Evolutionary conservation across 1,284 basidiomycete genomes (phyloP), one percentile per base, ranked within the genome.

Genomic region (Phylloboletellus chloephorus): DNA sequence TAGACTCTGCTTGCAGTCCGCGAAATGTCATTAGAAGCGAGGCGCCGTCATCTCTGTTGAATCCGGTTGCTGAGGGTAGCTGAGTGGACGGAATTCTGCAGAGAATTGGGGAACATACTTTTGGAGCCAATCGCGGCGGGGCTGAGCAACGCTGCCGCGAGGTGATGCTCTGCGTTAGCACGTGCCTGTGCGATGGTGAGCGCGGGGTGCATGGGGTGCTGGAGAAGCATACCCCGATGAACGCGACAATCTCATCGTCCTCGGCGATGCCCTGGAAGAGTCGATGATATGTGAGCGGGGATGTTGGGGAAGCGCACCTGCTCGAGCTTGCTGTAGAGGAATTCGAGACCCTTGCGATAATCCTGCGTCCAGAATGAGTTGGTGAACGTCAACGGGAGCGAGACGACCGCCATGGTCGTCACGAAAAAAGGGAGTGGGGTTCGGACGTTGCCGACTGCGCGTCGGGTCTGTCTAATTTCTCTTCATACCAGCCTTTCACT

Each of bases 301-400:
- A 39, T 31, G 46, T 28, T 19, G 19, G 37, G 37, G 43, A 28
- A 15, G 54, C 70, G 41, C 51, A 84, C 87, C 72, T 88, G 82
- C 54, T 90, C 82, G 24, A 92, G 76, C 64, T 88, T 85, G 34
- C 60, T 65, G 60, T 80, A 89, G 16, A 92, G 65, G 15, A 85
- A 76, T 50, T 92, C 80, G 19, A 93, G 73, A 23, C 90, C 90
- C 44, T 69, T 76, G 28, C 88, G 73, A 59, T 90, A 91, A 67
- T 92, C 88, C 60, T 88, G 82, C 7, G 89, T 78, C 90, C 90
- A 94, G 70, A 94, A 94, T 25, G 88, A 91, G 65, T 93, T 93
- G 49, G 75, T 78, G 63, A 94, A 94, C 15, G 77, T 78, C 49
- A 88, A 72, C 21, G 90, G 90, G 54, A 93, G 76, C 26, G 88